A percentile compares a stretch with the other conserved stretches of the same genome.
Conservation (phyloP, 23 red algal genomes). For the Gracilaria gracilis region DNA sequence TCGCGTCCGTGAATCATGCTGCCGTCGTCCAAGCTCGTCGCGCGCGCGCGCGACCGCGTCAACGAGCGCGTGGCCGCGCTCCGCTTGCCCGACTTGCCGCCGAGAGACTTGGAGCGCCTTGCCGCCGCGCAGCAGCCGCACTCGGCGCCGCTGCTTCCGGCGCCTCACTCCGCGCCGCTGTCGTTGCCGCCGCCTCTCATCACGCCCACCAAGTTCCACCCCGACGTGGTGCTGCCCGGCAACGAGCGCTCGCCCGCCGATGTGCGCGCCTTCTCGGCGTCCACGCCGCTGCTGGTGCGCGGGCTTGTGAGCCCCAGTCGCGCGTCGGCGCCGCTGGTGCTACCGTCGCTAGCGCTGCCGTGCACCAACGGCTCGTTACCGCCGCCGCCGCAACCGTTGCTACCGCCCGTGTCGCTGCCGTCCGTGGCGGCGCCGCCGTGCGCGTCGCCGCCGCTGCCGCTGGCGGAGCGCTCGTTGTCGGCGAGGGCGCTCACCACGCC, state of each 20-base stretch:
- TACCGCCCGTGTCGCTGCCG: constrained; percentile 3
- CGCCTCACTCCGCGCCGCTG: constrained; percentile 36
- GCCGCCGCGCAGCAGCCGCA: constrained; percentile 38
- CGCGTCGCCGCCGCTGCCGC: constrained; percentile 40
- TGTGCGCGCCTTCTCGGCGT: constrained; percentile 40
- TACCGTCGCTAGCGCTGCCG: constrained; percentile 51
- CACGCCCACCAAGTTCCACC: constrained; percentile 47
- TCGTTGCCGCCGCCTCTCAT: constrained; percentile 50
- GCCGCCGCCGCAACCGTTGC: neutral
- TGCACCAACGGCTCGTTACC: constrained; percentile 14
- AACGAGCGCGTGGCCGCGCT: constrained; percentile 47
- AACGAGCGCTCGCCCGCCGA: constrained; percentile 52
- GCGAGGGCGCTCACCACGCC: neutral
- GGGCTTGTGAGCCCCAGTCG: constrained; percentile 41
- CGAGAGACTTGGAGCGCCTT: constrained; percentile 55
- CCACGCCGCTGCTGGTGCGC: constrained; percentile 53
- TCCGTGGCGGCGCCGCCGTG: neutral
- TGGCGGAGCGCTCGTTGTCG: neutral
- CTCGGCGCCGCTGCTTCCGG: constrained; percentile 21
- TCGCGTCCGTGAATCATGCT: constrained; percentile 18
- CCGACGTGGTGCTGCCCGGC: constrained; percentile 21
- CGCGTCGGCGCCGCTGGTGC: constrained; percentile 32
- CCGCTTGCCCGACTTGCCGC: constrained; percentile 48
- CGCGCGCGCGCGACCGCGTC: constrained; percentile 38
- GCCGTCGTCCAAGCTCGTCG: neutral